Percentiles rank a stretch among this genome's conserved stretches.
Evolutionary conservation across 176 grass and related monocot species (phyloP).

Genomic region (Carex scoparia): DNA sequence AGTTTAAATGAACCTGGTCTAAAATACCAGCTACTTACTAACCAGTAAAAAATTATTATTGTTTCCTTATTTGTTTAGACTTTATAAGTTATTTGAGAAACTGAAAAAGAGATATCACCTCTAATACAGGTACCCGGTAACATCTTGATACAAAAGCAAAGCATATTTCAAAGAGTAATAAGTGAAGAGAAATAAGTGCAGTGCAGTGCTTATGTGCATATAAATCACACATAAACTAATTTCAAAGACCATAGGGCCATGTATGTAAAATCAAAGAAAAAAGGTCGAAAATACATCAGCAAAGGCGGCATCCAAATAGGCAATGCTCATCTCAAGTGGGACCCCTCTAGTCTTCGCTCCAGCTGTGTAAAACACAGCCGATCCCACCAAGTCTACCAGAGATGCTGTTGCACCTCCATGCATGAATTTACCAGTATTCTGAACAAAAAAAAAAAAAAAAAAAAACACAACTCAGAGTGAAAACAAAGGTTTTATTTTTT

Average conservation of each 20-base stretch:
- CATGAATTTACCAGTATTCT: constrained; percentile 83
- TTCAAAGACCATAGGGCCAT: neutral
- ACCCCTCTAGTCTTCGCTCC: constrained; percentile 51
- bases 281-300: constrained; percentile 35
- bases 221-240: neutral
- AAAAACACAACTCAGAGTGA: neutral
- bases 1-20: neutral
- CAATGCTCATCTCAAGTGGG: constrained; percentile 78
- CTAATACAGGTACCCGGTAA: no score
- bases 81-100: no score
- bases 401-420: constrained; percentile 87
- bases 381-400: constrained; percentile 66
- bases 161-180: no score
- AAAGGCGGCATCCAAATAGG: constrained; percentile 83
- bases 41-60: neutral
- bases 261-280: neutral
- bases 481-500: neutral
- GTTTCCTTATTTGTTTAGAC: neutral
- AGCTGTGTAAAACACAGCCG: constrained; percentile 63
- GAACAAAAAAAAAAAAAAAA: neutral
- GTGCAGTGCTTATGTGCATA: neutral
- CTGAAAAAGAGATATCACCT: no score
- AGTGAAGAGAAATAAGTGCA: no score
- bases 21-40: neutral
- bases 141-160: no score